Base-by-base conservation (phyloP, 495 filamentous ascomycete species). In the Jackrogersella multiformis region DNA sequence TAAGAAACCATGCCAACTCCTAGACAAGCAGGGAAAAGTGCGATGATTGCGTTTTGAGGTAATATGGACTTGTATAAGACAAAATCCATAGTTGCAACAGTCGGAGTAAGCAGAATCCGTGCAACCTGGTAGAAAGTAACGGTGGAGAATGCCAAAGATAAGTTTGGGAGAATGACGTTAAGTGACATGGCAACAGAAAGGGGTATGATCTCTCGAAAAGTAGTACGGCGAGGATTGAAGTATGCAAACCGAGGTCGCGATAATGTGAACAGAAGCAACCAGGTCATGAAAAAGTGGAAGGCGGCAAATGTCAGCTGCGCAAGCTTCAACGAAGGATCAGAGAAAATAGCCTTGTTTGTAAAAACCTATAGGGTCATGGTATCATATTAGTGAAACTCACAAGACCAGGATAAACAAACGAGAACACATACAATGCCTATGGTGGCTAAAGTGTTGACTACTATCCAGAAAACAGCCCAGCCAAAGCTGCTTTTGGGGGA, bases 81-180 rank as follows among this genome's bases (percentile, higher is more conserved):
- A 66, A 82, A 88, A 72, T 92, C 90, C 76, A 91, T 85, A 8
- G 85, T 65, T 6, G 88, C 90, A 4, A 90, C 88, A 28, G 81
- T 83, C 2, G 90, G 90, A 6, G 89, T 92, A 21, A 92, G 84
- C 30, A 91, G 80, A 55, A 92, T 88, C 18, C 89, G 85, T 15
- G 87, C 88, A 53, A 91, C 83, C 69, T 92, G 90, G 72, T 92
- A 92, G 72, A 91, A 92, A 56, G 88, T 90, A 24, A 92, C 85
- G 42, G 86, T 85, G 16, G 89, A 91, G 69, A 87, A 87, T 55
- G 89, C 88, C 7, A 92, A 80, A 4, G 88, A 90, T 8, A 90
- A 78, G 71, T 92, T 92, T 24, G 88, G 88, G n/a, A 92, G 80
- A 68, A 92, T 87, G 58, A 92, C 88, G 74, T 92, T 90, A 55